Evolutionary conservation across 148 eudicot genomes (phyloP).

Genomic region (Chenopodium quinoa): DNA sequence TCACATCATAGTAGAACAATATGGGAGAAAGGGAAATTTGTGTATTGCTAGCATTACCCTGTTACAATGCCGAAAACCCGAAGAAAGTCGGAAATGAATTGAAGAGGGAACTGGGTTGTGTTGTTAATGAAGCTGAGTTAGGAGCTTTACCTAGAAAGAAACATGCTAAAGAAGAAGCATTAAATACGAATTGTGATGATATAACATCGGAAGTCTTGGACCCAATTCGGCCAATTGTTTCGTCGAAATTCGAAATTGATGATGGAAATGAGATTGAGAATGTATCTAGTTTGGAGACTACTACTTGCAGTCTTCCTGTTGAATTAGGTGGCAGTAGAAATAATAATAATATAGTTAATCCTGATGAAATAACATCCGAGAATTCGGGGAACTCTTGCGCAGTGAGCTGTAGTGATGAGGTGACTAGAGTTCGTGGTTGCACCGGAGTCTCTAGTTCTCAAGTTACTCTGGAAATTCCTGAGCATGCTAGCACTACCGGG

Average conservation of each 20-base stretch:
- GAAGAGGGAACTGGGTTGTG: constrained; percentile 45
- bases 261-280: constrained; percentile 26
- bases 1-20: constrained; percentile 26
- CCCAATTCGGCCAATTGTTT: constrained; percentile 30
- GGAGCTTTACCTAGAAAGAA: constrained; percentile 29
- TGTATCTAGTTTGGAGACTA: constrained; percentile 45
- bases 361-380: constrained; percentile 56
- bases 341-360: constrained; percentile 41
- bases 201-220: constrained; percentile 65
- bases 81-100: constrained; percentile 28
- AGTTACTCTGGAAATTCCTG: constrained; percentile 73
- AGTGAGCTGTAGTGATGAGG: constrained; percentile 47
- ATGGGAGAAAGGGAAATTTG: constrained; percentile 65
- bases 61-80: constrained; percentile 33
- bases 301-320: constrained; percentile 41
- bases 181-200: constrained; percentile 43
- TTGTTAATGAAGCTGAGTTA: constrained; percentile 32
- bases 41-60: constrained; percentile 27
- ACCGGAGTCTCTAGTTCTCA: constrained; percentile 43
- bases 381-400: constrained; percentile 53
- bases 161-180: constrained; percentile 35
- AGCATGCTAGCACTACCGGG: constrained; percentile 65
- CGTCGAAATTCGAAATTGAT: constrained; percentile 34
- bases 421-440: constrained; percentile 27
- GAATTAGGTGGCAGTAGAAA: constrained; percentile 28